Evolutionary conservation across 768 basidiomycete genomes (phyloP).

Genomic region (Mrakia frigida): DNA sequence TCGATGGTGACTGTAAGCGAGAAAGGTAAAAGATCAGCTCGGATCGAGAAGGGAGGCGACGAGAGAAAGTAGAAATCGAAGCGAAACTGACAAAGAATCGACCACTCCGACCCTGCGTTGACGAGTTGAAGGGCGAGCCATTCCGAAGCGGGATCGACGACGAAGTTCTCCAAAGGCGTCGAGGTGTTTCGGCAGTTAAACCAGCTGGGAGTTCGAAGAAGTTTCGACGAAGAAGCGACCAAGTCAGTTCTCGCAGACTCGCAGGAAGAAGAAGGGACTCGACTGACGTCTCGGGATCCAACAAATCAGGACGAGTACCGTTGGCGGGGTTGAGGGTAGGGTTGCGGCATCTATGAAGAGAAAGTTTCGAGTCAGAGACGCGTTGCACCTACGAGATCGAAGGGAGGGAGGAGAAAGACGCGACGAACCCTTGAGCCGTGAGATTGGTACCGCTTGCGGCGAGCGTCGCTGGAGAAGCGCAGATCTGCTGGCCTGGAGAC

Average conservation of each 20-base stretch:
- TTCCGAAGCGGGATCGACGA: not conserved
- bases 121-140: not conserved
- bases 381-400: no score
- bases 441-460: not conserved
- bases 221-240: no score
- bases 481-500: not conserved
- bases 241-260: not conserved
- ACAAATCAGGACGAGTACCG: not conserved
- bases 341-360: not conserved
- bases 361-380: not conserved
- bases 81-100: not conserved
- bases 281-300: slow-evolving; percentile 1
- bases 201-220: no score
- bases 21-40: not conserved
- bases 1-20: slow-evolving; percentile 26
- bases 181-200: not conserved
- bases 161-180: not conserved
- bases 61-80: no score
- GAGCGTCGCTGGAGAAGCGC: not conserved
- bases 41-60: no score
- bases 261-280: not conserved
- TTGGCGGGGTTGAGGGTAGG: no score
- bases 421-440: not conserved
- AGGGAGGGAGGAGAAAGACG: not conserved
- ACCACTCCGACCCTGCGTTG: not conserved